Percentiles rank a stretch among this genome's conserved stretches.
Conservation (phyloP, 208 protist species). For the Trypanosoma rangeli region DNA sequence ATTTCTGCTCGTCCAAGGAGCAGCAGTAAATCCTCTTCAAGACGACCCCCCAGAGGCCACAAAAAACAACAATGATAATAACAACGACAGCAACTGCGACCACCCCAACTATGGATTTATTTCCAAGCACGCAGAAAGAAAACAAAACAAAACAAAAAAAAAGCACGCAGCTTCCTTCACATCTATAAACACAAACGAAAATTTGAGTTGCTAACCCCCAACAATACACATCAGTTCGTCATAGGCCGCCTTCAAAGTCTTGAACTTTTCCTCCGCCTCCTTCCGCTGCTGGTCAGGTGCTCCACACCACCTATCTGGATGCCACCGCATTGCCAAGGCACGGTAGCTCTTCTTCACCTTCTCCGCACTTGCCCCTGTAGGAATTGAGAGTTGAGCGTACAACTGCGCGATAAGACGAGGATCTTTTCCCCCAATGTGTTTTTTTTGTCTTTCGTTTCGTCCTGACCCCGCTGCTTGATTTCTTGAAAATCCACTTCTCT, state of each 20-base stretch:
- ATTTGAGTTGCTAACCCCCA: constrained; percentile 9
- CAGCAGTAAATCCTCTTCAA: not conserved
- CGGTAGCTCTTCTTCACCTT: constrained; percentile 45
- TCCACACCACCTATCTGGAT: constrained; percentile 74
- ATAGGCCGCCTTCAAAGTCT: constrained; percentile 62
- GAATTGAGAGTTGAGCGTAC: constrained; percentile 25
- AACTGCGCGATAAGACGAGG: constrained; percentile 1
- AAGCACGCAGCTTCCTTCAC: no score
- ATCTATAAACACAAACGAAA: not conserved
- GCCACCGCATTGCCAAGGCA: constrained; percentile 70
- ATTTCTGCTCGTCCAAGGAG: not conserved
- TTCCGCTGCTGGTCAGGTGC: constrained; percentile 27
- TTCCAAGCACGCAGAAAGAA: constrained; percentile 21
- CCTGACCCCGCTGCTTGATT: not conserved
- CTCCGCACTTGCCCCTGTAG: constrained; percentile 18
- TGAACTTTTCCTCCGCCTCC: constrained; percentile 63
- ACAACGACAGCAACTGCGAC: not conserved
- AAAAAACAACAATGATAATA: not conserved
- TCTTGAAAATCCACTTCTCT: not conserved
- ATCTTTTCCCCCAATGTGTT: not conserved
- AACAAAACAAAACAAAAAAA: constrained; percentile 7
- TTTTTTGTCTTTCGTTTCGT: constrained; percentile 12
- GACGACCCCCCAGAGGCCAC: not conserved
- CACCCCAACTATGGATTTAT: not conserved
- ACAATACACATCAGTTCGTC: constrained; percentile 54